Conservation (phyloP, 768 basidiomycete species). For the Mycena floridula region DNA sequence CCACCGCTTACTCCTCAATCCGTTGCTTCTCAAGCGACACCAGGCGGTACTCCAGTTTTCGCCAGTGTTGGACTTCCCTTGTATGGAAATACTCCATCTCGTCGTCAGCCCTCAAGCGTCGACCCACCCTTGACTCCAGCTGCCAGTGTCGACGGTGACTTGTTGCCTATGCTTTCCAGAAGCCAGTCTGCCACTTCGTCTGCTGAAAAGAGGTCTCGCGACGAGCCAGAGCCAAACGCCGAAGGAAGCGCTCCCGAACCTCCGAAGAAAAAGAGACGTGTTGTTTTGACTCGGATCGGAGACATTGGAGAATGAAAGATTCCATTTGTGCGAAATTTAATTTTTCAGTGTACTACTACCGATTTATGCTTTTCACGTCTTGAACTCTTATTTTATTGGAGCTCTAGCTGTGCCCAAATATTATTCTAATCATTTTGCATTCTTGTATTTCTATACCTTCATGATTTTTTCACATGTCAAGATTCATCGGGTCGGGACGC, state of each 20-base stretch:
- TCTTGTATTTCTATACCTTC: no score
- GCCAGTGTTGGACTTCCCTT: slow-evolving; percentile 17
- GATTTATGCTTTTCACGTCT: no score
- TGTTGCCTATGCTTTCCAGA: slow-evolving; percentile 1
- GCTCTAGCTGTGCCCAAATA: no score
- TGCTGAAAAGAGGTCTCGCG: slow-evolving; percentile 16
- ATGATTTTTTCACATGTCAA: no score
- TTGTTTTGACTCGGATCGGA: slow-evolving; percentile 67
- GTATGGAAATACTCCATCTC: background rate
- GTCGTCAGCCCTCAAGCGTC: slow-evolving; percentile 24
- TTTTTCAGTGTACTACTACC: no score
- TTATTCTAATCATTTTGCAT: no score
- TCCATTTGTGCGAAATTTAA: no score
- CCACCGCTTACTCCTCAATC: slow-evolving; percentile 20
- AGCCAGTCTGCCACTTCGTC: slow-evolving; percentile 10
- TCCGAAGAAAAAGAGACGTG: slow-evolving; percentile 80
- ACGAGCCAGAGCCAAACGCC: slow-evolving; percentile 6
- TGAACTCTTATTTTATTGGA: no score
- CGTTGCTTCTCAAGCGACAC: slow-evolving; percentile 18
- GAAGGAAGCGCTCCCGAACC: slow-evolving; percentile 38
- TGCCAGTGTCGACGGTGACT: slow-evolving; percentile 40
- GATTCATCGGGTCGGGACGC: no score
- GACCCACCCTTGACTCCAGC: slow-evolving; percentile 45
- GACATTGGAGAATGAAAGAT: slow-evolving; percentile 35
- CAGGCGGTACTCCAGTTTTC: slow-evolving; percentile 29